A percentile compares a stretch with the other conserved stretches of the same genome.
Evolutionary conservation across 768 basidiomycete genomes (phyloP).

Genomic region (Psilocybe cyanescens): DNA sequence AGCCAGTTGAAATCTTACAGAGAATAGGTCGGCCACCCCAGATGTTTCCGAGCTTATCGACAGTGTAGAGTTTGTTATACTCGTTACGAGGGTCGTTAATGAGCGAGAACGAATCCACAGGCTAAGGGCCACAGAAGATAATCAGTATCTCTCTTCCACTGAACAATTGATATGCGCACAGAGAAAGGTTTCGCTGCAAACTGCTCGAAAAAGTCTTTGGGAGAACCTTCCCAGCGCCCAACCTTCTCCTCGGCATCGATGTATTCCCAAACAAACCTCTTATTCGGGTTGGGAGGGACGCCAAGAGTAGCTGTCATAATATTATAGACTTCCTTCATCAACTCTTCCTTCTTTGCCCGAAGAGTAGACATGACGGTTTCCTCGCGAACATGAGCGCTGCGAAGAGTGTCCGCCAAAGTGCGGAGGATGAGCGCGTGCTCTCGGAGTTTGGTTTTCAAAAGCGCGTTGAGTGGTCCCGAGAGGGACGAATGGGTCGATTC

Average conservation of each 20-base stretch:
- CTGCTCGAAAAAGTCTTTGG: constrained; percentile 76
- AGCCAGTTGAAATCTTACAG: constrained; percentile 55
- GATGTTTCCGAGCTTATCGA: constrained; percentile 91
- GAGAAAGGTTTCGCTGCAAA: constrained; percentile 62
- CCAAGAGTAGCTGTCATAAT: constrained; percentile 88
- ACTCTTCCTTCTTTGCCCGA: constrained; percentile 82
- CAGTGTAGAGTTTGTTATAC: constrained; percentile 85
- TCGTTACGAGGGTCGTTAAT: constrained; percentile 94
- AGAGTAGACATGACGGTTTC: constrained; percentile 55
- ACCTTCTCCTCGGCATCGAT: constrained; percentile 80
- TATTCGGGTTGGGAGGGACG: constrained; percentile 76
- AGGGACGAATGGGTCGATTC: constrained; percentile 84
- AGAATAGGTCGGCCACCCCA: constrained; percentile 86
- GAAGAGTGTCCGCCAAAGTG: constrained; percentile 56
- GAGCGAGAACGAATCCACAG: constrained; percentile 83
- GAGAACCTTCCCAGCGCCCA: constrained; percentile 78
- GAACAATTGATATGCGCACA: constrained; percentile 36
- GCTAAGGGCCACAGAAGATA: constrained; percentile 36
- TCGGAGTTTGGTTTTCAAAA: constrained; percentile 90
- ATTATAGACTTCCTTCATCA: constrained; percentile 83
- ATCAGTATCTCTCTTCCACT: constrained; percentile 1
- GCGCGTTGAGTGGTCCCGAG: constrained; percentile 70
- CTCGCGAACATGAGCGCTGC: constrained; percentile 47
- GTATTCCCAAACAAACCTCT: constrained; percentile 87
- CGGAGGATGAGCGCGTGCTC: constrained; percentile 90